These are phyloP conservation scores for Fusarium sp. DNA, from an alignment of 2,329 filamentous ascomycete genomes.

Conservation along the genomic window DNA sequence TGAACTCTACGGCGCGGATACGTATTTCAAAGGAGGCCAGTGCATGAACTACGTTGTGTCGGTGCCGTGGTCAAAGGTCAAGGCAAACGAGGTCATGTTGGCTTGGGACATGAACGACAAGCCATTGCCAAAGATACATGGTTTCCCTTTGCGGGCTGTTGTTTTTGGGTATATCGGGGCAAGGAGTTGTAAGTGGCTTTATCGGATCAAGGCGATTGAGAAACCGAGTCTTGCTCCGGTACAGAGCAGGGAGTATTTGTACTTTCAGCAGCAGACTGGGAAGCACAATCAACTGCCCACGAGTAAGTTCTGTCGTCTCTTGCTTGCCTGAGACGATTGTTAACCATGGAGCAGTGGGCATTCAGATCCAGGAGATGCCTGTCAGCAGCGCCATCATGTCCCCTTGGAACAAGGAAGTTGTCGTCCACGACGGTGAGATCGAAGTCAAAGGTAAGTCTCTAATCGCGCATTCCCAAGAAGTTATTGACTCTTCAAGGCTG, in stretches of 20 bases:
- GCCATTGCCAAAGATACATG: conserved; percentile 71
- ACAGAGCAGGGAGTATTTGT: conserved; percentile 73
- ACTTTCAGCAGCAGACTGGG: conserved; percentile 74
- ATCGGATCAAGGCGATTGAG: conserved; percentile 68
- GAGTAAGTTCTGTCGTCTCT: conserved; percentile 45
- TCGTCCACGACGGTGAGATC: conserved; percentile 70
- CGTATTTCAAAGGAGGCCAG: conserved; percentile 75
- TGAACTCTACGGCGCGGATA: conserved; percentile 76
- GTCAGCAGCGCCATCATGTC: conserved; percentile 74
- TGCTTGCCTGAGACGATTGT: too few species aligned
- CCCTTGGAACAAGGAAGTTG: conserved; percentile 66
- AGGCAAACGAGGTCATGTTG: conserved; percentile 71
- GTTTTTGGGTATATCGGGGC: conserved; percentile 76
- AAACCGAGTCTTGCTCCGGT: conserved; percentile 68
- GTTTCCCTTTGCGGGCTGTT: conserved; percentile 70
- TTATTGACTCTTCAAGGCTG: conserved; percentile 57
- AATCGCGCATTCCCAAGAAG: fast-evolving
- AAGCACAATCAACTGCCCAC: conserved; percentile 71
- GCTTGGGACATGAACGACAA: conserved; percentile 79
- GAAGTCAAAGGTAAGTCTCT: conserved; percentile 26
- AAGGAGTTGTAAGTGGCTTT: conserved; percentile 70
- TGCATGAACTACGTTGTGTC: conserved; percentile 75
- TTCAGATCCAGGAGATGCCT: conserved; percentile 78
- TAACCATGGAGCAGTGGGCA: conserved; percentile 54
- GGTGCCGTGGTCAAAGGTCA: conserved; percentile 75